Conservation (phyloP, 331 rosid species). For the Pyracantha coccinea region DNA sequence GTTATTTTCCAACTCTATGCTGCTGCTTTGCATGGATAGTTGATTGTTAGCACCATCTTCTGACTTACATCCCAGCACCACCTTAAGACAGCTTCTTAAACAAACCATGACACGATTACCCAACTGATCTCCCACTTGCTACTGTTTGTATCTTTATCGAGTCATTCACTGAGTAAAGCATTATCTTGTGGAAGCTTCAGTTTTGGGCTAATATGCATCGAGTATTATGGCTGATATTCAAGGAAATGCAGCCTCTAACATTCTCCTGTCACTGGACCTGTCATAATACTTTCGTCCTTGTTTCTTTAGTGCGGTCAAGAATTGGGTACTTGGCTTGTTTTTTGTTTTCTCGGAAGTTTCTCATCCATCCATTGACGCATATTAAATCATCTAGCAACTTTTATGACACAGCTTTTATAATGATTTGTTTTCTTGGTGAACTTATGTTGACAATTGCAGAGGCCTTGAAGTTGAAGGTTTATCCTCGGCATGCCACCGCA, state of each 20-base stretch:
- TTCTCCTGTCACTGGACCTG: background rate
- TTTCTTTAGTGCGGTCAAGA: background rate
- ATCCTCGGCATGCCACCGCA: slow-evolving; percentile 54
- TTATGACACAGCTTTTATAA: background rate
- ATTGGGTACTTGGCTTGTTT: background rate
- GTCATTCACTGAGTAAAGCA: background rate
- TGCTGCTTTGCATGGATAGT: background rate
- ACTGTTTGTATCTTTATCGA: background rate
- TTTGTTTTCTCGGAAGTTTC: background rate
- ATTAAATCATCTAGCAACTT: background rate
- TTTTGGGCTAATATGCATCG: background rate
- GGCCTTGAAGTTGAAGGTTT: slow-evolving; percentile 88
- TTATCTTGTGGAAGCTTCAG: background rate
- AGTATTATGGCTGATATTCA: background rate
- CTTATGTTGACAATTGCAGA: slow-evolving; percentile 39
- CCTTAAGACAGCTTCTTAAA: background rate
- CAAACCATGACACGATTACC: background rate
- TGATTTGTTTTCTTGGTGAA: slow-evolving; percentile 9
- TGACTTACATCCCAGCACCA: background rate
- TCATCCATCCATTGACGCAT: background rate
- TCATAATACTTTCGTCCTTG: background rate
- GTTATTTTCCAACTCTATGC: background rate
- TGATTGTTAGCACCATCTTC: background rate
- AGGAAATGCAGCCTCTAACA: background rate
- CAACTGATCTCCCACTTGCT: background rate